A percentile compares a stretch with the other conserved stretches of the same genome.
Conservation (phyloP, 2,329 filamentous ascomycete species). For the Phyllosticta capitalensis region DNA sequence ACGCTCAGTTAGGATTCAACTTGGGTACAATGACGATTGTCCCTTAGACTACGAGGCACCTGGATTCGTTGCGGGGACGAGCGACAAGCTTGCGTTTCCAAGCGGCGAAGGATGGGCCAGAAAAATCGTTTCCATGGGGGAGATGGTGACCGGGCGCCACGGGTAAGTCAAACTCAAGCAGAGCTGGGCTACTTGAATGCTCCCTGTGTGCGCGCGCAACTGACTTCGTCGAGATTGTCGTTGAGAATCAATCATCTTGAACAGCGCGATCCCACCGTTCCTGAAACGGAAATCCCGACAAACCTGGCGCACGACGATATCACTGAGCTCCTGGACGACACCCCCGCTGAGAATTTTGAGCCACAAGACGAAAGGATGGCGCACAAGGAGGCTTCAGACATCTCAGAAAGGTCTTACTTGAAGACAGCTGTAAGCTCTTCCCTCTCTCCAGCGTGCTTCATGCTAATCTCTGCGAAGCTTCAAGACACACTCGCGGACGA, state of each 20-base stretch:
- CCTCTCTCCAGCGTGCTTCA: background rate
- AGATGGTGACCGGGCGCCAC: background rate
- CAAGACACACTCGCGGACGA: background rate
- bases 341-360: background rate
- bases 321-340: background rate
- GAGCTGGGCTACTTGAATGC: too few species aligned
- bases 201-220: too few species aligned
- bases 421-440: background rate
- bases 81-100: background rate
- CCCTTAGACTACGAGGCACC: background rate
- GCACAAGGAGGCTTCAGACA: background rate
- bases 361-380: background rate
- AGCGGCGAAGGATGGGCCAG: background rate
- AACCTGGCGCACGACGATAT: background rate
- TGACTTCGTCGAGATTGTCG: too few species aligned
- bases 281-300: background rate
- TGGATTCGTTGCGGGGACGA: background rate
- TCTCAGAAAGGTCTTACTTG: background rate
- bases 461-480: background rate
- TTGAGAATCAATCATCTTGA: background rate
- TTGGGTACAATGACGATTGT: background rate
- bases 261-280: background rate
- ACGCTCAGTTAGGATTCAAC: background rate
- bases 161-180: too few species aligned
- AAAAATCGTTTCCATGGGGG: background rate